Base-by-base conservation (phyloP, 164 flowering plant species). In the Aristolochia californica region DNA sequence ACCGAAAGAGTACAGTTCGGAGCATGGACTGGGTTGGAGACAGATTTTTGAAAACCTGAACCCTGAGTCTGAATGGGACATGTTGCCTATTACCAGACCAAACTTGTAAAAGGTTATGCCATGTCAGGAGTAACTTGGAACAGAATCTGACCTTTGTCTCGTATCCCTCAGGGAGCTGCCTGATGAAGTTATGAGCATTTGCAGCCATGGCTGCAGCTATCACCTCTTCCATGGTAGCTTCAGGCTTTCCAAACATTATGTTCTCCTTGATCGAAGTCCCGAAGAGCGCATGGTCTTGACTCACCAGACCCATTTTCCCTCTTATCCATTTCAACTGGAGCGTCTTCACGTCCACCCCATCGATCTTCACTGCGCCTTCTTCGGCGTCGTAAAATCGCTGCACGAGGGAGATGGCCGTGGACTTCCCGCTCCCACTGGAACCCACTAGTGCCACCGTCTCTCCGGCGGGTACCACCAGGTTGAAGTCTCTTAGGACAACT, bases 401-500 rank as follows among this genome's bases (percentile, higher is more conserved):
- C 38, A 84, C 43, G 64, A 88, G 62, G 4, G 96, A 82, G 48
- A 91, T 77, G 0, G 75, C 85, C 0, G 98, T 91, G n/a, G 98
- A 91, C 63, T 91, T 88, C 1, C 98, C 98, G 43, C 88, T 74
- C 18, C 96, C 98, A 63, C 98, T 91, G 25, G 81, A 78, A 7
- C 98, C 98, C 15, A 91, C 96, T n/a, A 91, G 82, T 12, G 96
- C 96, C 0, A 91, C 80, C 0, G 88, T 88, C 45, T 73, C 70
- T 34, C 96, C 96, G 18, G 96, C 83, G 59, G 77, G 83, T 43
- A 88, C 68, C 56, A 56, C 73, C 11, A 91, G 87, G 59, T 61
- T 72, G 68, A 91, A 91, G 40, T 85, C 81, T 48, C 72, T 74
- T n/a, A 91, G 85, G n/a, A 87, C 75, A 0, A 69, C 44, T 13